Base-by-base conservation (phyloP, 164 flowering plant species). In the Aristolochia contorta region DNA sequence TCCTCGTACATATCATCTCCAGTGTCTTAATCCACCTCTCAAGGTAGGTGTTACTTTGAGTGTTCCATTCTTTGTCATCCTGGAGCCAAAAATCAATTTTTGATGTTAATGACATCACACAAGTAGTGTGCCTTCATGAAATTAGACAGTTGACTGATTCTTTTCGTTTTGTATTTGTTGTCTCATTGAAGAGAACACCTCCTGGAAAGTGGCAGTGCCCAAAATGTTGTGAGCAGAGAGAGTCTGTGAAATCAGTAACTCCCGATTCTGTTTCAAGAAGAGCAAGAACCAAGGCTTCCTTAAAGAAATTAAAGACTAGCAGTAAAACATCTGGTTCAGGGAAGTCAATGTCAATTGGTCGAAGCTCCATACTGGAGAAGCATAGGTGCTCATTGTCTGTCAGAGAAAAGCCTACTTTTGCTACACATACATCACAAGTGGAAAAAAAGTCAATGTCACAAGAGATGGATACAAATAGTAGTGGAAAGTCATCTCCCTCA, bases 21-120 rank as follows among this genome's bases (percentile, higher is more conserved):
- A 87, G 65, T 92, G 98, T 76, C 95, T 92, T 60, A 76, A 79
- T 75, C 98, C 98, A 24, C 96, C 96, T 65, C 91, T 92, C 66
- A 84, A 92, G 98, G 98, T 92, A 79, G 68, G 5, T 50, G 18
- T 9, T 56, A 32, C 12, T 16, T 56, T 37, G 5, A 37, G 43
- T 37, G 12, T 37, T 37, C 43, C 12, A 3, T 37, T 37, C 43
- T 37, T 37, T 3, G 12, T 37, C 43, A 6, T 37, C 43, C 43
- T 10, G 43, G 7, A 37, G 7, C 12, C 7, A 6, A 7, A 3
- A 37, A 37, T 10, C 12, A 0, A 3, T 37, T 37, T 6, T 37
- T 37, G 3, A 37, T 37, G 43, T 37, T 27, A 37, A 3, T 7
- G 12, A 8, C 12, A 37, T 37, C 43, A 37, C 7, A 37, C 12